Evolutionary conservation across 768 basidiomycete genomes (phyloP).

Genomic region (Collybia sordida): DNA sequence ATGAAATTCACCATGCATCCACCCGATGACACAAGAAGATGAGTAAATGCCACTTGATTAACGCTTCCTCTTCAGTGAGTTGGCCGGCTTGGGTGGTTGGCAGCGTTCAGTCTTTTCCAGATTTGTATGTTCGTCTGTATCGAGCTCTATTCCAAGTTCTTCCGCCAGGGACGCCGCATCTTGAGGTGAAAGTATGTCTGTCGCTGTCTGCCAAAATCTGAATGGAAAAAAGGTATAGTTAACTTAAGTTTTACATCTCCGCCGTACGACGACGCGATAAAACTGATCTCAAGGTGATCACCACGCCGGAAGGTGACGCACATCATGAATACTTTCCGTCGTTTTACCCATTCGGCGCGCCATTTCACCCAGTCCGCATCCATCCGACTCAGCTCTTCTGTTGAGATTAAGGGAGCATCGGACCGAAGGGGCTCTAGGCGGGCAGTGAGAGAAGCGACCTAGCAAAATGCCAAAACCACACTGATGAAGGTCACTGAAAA

Average conservation of each 20-base stretch:
- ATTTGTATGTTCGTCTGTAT: slow-evolving; percentile 66
- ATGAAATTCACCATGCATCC: too few relatives aligned
- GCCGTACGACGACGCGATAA: too few relatives aligned
- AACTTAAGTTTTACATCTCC: too few relatives aligned
- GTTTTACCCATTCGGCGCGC: slow-evolving; percentile 77
- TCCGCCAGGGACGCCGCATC: slow-evolving; percentile 68
- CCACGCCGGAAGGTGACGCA: slow-evolving; percentile 33
- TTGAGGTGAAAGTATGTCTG: slow-evolving; percentile 66
- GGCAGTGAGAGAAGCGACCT: slow-evolving; percentile 50
- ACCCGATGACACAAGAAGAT: too few relatives aligned
- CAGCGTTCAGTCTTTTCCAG: slow-evolving; percentile 70
- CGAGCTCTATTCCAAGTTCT: slow-evolving; percentile 78
- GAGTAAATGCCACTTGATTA: not conserved
- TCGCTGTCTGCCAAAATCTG: slow-evolving; percentile 76
- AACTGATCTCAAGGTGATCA: too few relatives aligned
- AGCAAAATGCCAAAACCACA: slow-evolving; percentile 8
- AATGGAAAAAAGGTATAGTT: too few relatives aligned
- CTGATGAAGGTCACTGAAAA: slow-evolving; percentile 7
- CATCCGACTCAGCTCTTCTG: slow-evolving; percentile 66
- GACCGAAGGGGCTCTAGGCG: slow-evolving; percentile 66
- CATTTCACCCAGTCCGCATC: slow-evolving; percentile 78
- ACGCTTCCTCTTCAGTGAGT: slow-evolving; percentile 54
- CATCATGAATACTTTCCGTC: slow-evolving; percentile 77
- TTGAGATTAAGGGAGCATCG: slow-evolving; percentile 66
- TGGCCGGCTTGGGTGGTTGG: slow-evolving; percentile 26